Percentiles rank a stretch among this genome's conserved stretches.
Evolutionary conservation across 2,329 filamentous ascomycete species (phyloP).

Genomic region (Xylaria sp.): DNA sequence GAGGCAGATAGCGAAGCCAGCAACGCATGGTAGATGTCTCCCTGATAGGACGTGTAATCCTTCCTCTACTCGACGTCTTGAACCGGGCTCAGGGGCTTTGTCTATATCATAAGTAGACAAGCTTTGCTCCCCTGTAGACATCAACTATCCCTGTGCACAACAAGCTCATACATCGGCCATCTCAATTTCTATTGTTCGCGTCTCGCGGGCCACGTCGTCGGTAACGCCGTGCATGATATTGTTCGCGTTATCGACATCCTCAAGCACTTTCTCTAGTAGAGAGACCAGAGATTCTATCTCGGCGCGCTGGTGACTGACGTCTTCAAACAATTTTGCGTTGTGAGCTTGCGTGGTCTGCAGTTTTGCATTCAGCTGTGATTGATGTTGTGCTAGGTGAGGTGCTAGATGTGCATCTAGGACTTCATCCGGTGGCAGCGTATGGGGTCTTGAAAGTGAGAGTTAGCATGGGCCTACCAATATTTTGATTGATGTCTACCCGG

Average conservation of each 20-base stretch:
- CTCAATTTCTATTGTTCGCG: constrained; percentile 57
- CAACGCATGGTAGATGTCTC: not conserved
- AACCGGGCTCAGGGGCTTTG: not conserved
- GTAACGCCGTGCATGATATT: constrained; percentile 59
- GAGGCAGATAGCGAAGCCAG: not conserved
- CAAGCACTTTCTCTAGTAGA: constrained; percentile 62
- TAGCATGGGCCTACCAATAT: constrained; percentile 4
- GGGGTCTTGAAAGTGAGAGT: constrained; percentile 55
- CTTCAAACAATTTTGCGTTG: constrained; percentile 65
- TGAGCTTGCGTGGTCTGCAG: constrained; percentile 67
- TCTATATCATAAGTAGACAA: not conserved
- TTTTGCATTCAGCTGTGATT: constrained; percentile 66
- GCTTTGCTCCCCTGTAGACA: not conserved
- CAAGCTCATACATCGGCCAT: constrained; percentile 47
- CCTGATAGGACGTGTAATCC: not conserved
- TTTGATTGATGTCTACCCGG: not conserved
- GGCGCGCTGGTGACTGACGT: constrained; percentile 63
- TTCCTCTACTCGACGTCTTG: not conserved
- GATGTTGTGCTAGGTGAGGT: constrained; percentile 64
- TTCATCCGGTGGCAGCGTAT: constrained; percentile 64
- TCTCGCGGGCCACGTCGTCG: constrained; percentile 62
- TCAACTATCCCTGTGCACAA: not conserved
- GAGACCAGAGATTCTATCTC: constrained; percentile 65
- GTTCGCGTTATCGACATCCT: constrained; percentile 66
- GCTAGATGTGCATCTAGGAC: constrained; percentile 67